phyloP scores from a whole-genome alignment of 1,284 basidiomycete genomes.

The Papiliotrema laurentii region DNA sequence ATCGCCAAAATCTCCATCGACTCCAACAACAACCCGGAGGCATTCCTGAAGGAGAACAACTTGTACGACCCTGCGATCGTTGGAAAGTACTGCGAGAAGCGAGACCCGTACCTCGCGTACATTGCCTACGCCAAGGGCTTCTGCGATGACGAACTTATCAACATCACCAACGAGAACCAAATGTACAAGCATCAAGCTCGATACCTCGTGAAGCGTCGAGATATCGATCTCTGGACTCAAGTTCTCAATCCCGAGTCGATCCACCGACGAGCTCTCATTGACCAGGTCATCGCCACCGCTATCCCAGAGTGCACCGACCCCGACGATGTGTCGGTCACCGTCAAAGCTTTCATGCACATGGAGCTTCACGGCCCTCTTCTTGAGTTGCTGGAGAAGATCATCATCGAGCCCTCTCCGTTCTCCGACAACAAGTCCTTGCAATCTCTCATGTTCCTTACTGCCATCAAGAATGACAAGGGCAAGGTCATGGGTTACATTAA shows the following conservation, averaged over 20 bases:
- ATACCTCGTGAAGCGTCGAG: conserved; percentile 94
- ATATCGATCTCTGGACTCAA: conserved; percentile 94
- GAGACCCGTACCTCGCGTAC: conserved; percentile 97
- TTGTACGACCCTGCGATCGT: conserved; percentile 89
- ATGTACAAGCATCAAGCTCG: conserved; percentile 99
- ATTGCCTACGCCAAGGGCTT: conserved; percentile 99
- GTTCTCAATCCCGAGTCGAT: conserved; percentile 87
- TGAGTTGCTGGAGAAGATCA: conserved; percentile 97
- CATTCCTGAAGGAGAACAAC: conserved; percentile 98
- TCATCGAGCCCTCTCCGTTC: conserved; percentile 95
- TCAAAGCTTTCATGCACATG: conserved; percentile 97
- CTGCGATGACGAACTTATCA: conserved; percentile 96
- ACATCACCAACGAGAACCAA: conserved; percentile 97
- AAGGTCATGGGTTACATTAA: conserved; percentile 99
- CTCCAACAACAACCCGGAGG: conserved; percentile 96
- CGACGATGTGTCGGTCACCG: conserved; percentile 96
- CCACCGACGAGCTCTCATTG: conserved; percentile 88
- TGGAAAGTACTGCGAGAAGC: conserved; percentile 98
- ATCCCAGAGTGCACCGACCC: conserved; percentile 97
- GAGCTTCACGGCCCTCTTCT: conserved; percentile 97
- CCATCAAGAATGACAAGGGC: conserved; percentile 96
- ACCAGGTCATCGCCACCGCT: conserved; percentile 93
- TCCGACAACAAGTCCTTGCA: conserved; percentile 95
- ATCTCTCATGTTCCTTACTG: conserved; percentile 90
- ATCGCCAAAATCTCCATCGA: conserved; percentile 98